Evolutionary conservation across 768 basidiomycete genomes (phyloP), one percentile per base, ranked within the genome.

Genomic region (Tylopilus subfusipes): DNA sequence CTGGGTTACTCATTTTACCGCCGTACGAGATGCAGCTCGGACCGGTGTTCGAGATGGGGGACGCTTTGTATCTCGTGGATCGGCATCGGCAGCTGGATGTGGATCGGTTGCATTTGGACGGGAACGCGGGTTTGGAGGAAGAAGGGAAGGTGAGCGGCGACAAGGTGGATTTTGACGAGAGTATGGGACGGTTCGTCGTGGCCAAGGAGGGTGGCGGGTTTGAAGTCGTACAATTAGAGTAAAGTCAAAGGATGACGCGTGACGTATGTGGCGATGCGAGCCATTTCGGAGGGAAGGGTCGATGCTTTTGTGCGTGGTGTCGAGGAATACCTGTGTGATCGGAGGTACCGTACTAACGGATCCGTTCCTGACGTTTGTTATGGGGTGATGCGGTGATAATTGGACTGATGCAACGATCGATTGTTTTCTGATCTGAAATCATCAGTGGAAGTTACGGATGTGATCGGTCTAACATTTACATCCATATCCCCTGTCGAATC

Each of bases 161-260:
- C 48, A 59, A 43, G 45, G 60, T 71, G 42, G 67, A 69, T 40
- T 68, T 68, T 30, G 67, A 68, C 19, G 67, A 68, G 48, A 65
- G 67, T 3, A 68, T 67, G 58, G 69, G 69, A 22, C 64, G 69
- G 19, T 54, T 71, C 16, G 69, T 69, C 31, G 64, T 69, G 44
- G 62, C 62, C 13, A 67, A 46, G 18, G 60, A 46, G 50, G 31
- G 42, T 19, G 67, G 68, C 2, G 68, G 64, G 4, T 67, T 68
- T 25, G 69, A 68, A 5, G 58, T 71, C 45, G 57, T 67, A 6
- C 55, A 69, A 27, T 30, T 71, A 36, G 53, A 52, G 22, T 66
- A 49, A 22, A 36, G 6, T 7, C 25, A 3, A 27, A 27, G 25
- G 25, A 27, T 27, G 25, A 27, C 4, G 7, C 4, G 7, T 27